Evolutionary conservation across 2,329 filamentous ascomycete species (phyloP).

Genomic region (Fusarium domesticum): DNA sequence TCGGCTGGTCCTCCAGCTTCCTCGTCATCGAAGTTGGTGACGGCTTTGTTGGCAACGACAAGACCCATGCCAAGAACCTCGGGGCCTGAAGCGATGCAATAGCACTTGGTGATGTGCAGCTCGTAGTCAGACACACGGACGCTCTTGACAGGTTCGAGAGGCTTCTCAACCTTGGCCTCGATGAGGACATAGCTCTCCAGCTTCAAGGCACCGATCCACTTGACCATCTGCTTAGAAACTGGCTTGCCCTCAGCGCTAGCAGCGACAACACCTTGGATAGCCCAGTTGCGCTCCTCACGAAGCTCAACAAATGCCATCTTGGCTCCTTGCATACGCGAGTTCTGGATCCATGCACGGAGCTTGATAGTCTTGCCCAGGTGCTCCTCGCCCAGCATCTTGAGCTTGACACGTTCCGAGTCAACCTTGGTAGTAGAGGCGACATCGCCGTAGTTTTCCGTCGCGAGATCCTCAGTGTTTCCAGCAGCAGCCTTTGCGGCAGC

Average conservation of each 20-base stretch:
- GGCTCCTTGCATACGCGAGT: conserved; percentile 80
- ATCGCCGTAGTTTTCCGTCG: conserved; percentile 77
- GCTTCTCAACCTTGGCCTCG: conserved; percentile 76
- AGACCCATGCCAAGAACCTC: conserved; percentile 57
- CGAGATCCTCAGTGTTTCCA: conserved; percentile 64
- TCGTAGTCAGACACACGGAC: conserved; percentile 77
- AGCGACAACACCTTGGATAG: conserved; percentile 76
- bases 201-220: conserved; percentile 74
- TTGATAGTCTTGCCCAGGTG: conserved; percentile 69
- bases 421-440: conserved; percentile 57
- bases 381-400: conserved; percentile 62
- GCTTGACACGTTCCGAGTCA: conserved; percentile 55
- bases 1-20: conserved; percentile 41
- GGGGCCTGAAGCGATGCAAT: conserved; percentile 65
- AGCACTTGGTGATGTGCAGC: conserved; percentile 84
- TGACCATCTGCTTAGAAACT: conserved; percentile 87
- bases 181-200: conserved; percentile 80
- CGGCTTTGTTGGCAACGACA: conserved; percentile 51
- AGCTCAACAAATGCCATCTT: conserved; percentile 92
- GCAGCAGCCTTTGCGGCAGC: conserved; percentile 64
- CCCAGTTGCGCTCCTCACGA: conserved; percentile 69
- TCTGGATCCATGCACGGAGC: conserved; percentile 80
- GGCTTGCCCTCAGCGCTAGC: conserved; percentile 62
- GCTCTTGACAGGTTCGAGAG: conserved; percentile 84
- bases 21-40: conserved; percentile 59